phyloP scores from a whole-genome alignment of 768 basidiomycete species.

The Rossbeevera mucosa region DNA sequence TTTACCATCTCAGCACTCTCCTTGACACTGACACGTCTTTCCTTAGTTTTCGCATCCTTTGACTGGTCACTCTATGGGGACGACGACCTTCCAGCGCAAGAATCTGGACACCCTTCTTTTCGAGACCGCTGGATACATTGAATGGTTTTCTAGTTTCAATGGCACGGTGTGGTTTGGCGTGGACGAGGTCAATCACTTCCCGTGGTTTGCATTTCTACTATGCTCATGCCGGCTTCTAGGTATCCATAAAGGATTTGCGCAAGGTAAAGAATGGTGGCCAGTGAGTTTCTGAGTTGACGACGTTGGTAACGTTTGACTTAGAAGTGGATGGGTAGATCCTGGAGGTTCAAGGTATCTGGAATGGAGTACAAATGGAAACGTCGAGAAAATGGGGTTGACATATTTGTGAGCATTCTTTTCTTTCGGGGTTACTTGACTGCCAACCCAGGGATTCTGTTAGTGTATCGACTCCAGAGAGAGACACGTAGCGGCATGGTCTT shows the following conservation, averaged over 20 bases:
- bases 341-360: slow-evolving; percentile 47
- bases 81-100: slow-evolving; percentile 46
- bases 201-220: not conserved
- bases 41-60: slow-evolving; percentile 42
- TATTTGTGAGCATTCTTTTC: slow-evolving; percentile 37
- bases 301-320: slow-evolving; percentile 1
- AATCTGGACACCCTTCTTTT: slow-evolving; percentile 41
- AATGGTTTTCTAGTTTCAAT: slow-evolving; percentile 45
- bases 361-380: slow-evolving; percentile 58
- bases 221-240: slow-evolving; percentile 20
- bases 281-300: slow-evolving; percentile 28
- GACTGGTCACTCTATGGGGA: slow-evolving; percentile 38
- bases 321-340: slow-evolving; percentile 35
- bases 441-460: slow-evolving; percentile 26
- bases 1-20: not conserved
- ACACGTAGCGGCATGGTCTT: slow-evolving; percentile 45
- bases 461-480: slow-evolving; percentile 48
- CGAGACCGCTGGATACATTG: slow-evolving; percentile 51
- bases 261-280: slow-evolving; percentile 48
- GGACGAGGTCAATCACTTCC: slow-evolving; percentile 34
- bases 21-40: not conserved
- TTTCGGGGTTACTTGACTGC: not conserved
- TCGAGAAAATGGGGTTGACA: slow-evolving; percentile 38
- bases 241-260: slow-evolving; percentile 45
- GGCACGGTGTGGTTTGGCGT: slow-evolving; percentile 47